Percentiles rank a stretch among this genome's conserved stretches.
Evolutionary conservation across 202 grass and related monocot genomes (phyloP).

Genomic region (Brachypodium distachyon): DNA sequence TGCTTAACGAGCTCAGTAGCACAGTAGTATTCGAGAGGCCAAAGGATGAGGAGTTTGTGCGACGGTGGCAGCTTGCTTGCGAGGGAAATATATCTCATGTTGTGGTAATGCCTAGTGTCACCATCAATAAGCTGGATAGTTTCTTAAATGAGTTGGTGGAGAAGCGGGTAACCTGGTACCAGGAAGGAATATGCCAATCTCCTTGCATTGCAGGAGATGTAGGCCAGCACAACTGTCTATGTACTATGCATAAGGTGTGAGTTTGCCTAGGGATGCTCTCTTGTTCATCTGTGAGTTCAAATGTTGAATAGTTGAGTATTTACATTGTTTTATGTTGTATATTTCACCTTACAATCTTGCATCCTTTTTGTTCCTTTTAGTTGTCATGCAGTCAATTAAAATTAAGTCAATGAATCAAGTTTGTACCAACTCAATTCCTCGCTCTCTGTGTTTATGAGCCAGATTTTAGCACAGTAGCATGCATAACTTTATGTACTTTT

Average conservation of each 20-base stretch:
- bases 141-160: constrained; percentile 49
- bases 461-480: not conserved
- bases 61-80: constrained; percentile 50
- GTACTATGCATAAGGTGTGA: constrained; percentile 34
- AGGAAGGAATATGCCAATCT: constrained; percentile 26
- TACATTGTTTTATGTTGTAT: not conserved
- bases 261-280: not conserved
- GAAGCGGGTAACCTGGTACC: constrained; percentile 37
- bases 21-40: constrained; percentile 61
- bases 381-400: not conserved
- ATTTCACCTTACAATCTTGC: not conserved
- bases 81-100: constrained; percentile 54
- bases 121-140: constrained; percentile 40
- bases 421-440: not conserved
- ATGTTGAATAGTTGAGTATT: not conserved
- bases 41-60: constrained; percentile 50
- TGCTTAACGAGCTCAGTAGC: constrained; percentile 56
- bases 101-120: constrained; percentile 56
- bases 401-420: not conserved
- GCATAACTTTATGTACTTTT: not conserved
- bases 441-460: not conserved
- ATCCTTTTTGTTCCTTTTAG: not conserved
- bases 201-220: constrained; percentile 45
- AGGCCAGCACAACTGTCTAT: constrained; percentile 44
- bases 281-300: not conserved